A percentile compares a stretch with the other conserved stretches of the same genome.
These are phyloP conservation scores for Lycium barbarum DNA, from an alignment of 257 asterid species.

Conservation along the genomic window DNA sequence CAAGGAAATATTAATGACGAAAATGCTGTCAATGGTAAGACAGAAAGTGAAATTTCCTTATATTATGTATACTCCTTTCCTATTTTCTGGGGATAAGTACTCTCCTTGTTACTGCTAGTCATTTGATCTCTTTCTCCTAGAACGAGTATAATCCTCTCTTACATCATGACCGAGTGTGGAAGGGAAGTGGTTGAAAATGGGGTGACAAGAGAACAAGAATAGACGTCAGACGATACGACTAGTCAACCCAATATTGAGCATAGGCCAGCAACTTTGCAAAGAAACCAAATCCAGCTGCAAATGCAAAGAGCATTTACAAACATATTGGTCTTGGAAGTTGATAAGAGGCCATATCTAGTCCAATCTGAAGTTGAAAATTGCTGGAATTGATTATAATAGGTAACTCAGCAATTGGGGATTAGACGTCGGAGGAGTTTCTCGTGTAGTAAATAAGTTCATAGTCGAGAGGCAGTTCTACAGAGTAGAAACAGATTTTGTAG, in stretches of 20 bases:
- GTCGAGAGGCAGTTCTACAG: not conserved
- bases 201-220: not conserved
- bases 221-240: not conserved
- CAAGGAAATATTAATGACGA: not conserved
- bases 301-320: not conserved
- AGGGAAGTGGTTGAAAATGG: not conserved
- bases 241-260: not conserved
- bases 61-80: not conserved
- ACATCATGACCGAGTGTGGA: not conserved
- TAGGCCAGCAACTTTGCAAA: not conserved
- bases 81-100: not conserved
- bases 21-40: not conserved
- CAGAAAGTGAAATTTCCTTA: not conserved
- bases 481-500: not conserved
- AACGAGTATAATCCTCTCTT: not conserved
- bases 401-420: not conserved
- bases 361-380: not conserved
- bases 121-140: not conserved
- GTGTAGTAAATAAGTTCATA: not conserved
- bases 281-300: not conserved
- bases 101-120: not conserved
- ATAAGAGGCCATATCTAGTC: not conserved
- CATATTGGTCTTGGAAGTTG: not conserved
- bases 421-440: not conserved
- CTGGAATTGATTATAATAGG: not conserved